phyloP scores from a whole-genome alignment of 345 rosid species.

The Pelargonium nanum region DNA sequence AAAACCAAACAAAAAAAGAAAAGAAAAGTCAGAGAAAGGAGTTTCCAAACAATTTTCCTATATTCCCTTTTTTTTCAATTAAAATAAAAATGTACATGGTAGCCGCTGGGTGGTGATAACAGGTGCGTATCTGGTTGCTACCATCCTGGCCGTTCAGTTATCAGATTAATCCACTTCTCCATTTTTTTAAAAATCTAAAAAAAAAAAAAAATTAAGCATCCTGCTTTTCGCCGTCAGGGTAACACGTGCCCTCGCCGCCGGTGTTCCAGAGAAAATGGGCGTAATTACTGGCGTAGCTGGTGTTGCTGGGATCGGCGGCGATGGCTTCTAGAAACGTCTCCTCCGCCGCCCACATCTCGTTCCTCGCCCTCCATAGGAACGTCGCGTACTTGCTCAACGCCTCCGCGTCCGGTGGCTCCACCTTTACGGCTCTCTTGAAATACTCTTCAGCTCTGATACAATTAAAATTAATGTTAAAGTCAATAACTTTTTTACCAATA shows the following conservation, averaged over 20 bases:
- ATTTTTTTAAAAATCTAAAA: neutral
- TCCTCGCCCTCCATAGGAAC: constrained; percentile 69
- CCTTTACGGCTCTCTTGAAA: constrained; percentile 57
- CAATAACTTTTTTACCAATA: neutral
- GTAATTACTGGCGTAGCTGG: constrained; percentile 62
- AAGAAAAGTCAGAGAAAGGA: no score
- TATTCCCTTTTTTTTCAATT: no score
- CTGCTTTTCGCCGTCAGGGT: constrained; percentile 31
- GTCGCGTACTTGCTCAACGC: constrained; percentile 67
- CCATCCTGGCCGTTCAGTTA: no score
- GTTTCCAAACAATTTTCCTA: no score
- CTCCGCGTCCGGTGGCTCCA: constrained; percentile 68
- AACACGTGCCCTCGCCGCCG: constrained; percentile 90
- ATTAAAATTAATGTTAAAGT: neutral
- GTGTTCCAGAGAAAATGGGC: constrained; percentile 95
- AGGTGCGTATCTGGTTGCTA: no score
- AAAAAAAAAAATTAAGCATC: no score
- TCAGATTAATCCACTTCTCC: neutral
- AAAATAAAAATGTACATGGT: no score
- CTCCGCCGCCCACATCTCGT: constrained; percentile 91
- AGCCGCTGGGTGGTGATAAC: no score
- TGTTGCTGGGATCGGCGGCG: constrained; percentile 60
- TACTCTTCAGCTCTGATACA: constrained; percentile 84
- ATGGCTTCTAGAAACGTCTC: constrained; percentile 84
- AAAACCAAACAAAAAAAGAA: no score